Percentiles rank a stretch among this genome's conserved stretches.
Evolutionary conservation across 2,329 filamentous ascomycete species (phyloP).

Genomic region (Colletotrichum sp.): DNA sequence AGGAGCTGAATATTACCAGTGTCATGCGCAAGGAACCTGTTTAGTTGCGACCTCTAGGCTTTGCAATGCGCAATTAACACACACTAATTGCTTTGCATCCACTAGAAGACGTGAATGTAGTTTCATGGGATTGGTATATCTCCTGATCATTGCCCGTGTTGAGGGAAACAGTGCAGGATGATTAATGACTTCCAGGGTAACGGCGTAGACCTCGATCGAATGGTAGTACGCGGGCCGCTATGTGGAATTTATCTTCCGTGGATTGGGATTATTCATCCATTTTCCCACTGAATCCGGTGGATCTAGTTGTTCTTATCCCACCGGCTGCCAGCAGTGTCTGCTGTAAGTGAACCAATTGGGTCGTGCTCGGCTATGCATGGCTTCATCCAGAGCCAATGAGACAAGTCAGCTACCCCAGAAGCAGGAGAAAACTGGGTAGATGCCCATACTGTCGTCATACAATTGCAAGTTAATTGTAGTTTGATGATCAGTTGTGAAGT

Average conservation of each 20-base stretch:
- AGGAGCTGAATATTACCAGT: neutral
- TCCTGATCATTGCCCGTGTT: neutral
- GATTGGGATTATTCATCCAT: neutral
- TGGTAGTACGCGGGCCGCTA: neutral
- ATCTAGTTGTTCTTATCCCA: neutral
- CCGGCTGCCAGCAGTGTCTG: neutral
- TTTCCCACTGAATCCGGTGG: neutral
- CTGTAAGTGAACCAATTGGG: neutral
- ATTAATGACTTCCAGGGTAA: neutral
- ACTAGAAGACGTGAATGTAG: neutral
- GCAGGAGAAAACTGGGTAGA: neutral
- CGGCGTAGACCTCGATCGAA: neutral
- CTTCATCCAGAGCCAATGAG: neutral
- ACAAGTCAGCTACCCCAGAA: neutral
- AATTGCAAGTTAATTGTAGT: neutral
- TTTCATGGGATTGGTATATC: neutral
- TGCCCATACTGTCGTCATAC: neutral
- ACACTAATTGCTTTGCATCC: accelerated
- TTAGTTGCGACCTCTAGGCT: neutral
- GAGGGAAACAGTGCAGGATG: neutral
- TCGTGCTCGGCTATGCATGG: neutral
- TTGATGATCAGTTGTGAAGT: neutral
- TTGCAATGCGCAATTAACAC: neutral
- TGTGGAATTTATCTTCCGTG: neutral
- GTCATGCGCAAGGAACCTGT: neutral